Evolutionary conservation across 768 basidiomycete genomes (phyloP).

Genomic region (Gloeostereum incarnatum): DNA sequence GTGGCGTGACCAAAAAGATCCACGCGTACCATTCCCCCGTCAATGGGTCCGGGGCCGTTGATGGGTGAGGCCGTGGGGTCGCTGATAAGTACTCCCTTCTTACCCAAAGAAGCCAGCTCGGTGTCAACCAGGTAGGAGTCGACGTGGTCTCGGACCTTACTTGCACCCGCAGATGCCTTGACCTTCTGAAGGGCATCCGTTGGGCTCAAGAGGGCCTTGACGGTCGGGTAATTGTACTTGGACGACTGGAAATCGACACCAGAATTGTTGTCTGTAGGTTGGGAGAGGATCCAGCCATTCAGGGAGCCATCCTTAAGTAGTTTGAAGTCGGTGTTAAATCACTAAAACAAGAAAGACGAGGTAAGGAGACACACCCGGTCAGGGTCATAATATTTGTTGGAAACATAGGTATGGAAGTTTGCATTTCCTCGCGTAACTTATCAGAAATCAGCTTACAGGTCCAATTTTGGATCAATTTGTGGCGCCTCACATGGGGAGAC

Average conservation of each 20-base stretch:
- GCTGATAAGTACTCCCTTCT: conserved; percentile 20
- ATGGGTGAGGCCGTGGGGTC: conserved; percentile 19
- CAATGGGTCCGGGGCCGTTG: conserved; percentile 20
- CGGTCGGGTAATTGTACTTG: conserved; percentile 21
- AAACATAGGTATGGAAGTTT: conserved; percentile 25
- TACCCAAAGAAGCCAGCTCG: conserved; percentile 22
- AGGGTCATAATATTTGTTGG: conserved; percentile 24
- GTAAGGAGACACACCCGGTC: too few species aligned
- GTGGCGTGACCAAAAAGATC: neutral
- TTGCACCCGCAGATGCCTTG: conserved; percentile 19
- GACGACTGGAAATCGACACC: conserved; percentile 20
- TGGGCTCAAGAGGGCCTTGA: conserved; percentile 17
- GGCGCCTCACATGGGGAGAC: conserved; percentile 15
- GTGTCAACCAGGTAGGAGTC: conserved; percentile 22
- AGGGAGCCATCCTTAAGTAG: conserved; percentile 16
- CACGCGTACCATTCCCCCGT: conserved; percentile 19
- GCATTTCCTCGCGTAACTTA: conserved; percentile 24
- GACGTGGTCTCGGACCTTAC: conserved; percentile 21
- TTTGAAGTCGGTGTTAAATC: too few species aligned
- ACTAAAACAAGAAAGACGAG: too few species aligned
- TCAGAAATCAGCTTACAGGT: neutral
- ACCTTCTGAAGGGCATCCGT: conserved; percentile 20
- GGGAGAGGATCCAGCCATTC: conserved; percentile 18
- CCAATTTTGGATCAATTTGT: neutral
- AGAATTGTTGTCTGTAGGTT: conserved; percentile 20